phyloP scores from a whole-genome alignment of 768 basidiomycete species.

The Suillus luteus region DNA sequence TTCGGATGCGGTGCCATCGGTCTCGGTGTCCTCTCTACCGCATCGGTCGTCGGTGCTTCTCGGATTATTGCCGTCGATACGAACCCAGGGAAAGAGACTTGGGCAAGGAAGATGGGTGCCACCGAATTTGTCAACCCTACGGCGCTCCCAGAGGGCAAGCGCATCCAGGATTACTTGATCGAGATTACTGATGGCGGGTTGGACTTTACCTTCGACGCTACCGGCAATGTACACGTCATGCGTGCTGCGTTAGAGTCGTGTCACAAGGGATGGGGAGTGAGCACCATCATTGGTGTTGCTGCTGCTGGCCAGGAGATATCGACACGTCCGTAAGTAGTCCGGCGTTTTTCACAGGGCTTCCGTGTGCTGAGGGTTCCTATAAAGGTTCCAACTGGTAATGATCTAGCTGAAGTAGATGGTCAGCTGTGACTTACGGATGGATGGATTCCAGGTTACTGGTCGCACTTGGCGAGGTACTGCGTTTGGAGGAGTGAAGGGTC shows the following conservation, averaged over 20 bases:
- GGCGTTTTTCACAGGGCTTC: conserved; percentile 18
- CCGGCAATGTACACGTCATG: conserved; percentile 96
- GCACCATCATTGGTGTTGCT: conserved; percentile 94
- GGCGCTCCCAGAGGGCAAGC: conserved; percentile 71
- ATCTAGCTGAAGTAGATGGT: not conserved
- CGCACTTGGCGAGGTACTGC: conserved; percentile 94
- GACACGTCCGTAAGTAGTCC: conserved; percentile 71
- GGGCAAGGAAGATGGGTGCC: conserved; percentile 93
- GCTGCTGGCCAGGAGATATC: conserved; percentile 95
- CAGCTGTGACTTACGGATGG: not conserved
- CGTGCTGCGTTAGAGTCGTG: conserved; percentile 95
- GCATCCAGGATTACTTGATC: conserved; percentile 86
- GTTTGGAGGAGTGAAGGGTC: conserved; percentile 97
- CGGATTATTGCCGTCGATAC: conserved; percentile 92
- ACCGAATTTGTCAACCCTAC: conserved; percentile 91
- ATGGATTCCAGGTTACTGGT: conserved; percentile 66
- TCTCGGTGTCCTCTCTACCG: conserved; percentile 86
- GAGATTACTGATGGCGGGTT: conserved; percentile 96
- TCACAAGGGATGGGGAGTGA: conserved; percentile 99
- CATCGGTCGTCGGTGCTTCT: conserved; percentile 74
- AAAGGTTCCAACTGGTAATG: conserved; percentile 53
- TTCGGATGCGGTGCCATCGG: conserved; percentile 98
- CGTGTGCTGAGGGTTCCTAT: conserved; percentile 10
- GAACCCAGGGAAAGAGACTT: conserved; percentile 81
- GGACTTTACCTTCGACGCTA: conserved; percentile 97